Evolutionary conservation across 306 rosid genomes (phyloP).

Genomic region (Begonia peltatifolia): DNA sequence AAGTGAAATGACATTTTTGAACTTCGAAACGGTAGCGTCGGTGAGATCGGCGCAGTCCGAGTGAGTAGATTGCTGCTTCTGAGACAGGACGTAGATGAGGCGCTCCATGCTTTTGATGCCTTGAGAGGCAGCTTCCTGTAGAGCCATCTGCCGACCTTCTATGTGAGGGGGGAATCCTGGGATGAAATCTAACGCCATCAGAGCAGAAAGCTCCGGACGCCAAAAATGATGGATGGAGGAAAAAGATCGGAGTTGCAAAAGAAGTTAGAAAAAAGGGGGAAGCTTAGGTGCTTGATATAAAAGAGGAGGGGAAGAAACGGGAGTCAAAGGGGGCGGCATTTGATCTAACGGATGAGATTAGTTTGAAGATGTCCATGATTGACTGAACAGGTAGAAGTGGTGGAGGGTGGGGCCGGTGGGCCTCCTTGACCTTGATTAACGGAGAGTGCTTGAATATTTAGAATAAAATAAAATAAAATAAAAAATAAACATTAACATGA

Average conservation of each 20-base stretch:
- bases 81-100: constrained; percentile 40
- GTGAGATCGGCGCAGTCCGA: constrained; percentile 46
- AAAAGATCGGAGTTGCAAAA: constrained; percentile 13
- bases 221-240: not conserved
- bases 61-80: constrained; percentile 24
- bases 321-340: constrained; percentile 19
- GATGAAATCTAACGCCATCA: constrained; percentile 59
- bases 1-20: constrained; percentile 49
- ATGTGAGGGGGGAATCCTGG: constrained; percentile 32
- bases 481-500: no score
- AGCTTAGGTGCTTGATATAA: not conserved
- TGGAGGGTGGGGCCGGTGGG: no score
- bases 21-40: constrained; percentile 52
- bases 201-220: not conserved
- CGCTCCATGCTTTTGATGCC: constrained; percentile 71
- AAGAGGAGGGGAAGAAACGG: not conserved
- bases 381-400: not conserved
- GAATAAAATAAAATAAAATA: no score
- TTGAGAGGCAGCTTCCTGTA: constrained; percentile 67
- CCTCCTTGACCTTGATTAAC: no score
- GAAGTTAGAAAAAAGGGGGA: not conserved
- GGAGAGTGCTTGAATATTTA: no score
- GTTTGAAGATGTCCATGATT: constrained; percentile 21
- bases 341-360: constrained; percentile 27
- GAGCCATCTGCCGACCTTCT: constrained; percentile 56